Evolutionary conservation across 2,329 filamentous ascomycete genomes (phyloP), one percentile per base, ranked within the genome.

Genomic region (Penicillium palitans): DNA sequence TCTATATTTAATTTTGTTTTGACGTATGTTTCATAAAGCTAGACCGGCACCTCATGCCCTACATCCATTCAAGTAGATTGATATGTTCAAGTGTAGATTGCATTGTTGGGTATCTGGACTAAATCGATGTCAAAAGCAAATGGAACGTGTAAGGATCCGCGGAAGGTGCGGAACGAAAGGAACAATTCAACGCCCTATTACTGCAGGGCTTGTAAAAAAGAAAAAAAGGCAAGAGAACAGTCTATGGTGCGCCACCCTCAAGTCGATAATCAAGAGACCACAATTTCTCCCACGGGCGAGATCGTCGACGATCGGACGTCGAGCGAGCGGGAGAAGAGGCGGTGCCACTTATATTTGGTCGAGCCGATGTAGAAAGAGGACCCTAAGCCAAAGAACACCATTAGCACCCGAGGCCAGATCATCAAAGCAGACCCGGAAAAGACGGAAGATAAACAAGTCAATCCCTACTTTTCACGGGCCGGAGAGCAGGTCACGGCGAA

Each of bases 401-500:
- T 57, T 54, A 57, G 55, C 6, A 41, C 39, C 49, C 7, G 27
- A 31, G 25, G 21, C 39, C 46, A 58, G 40, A 25, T 37, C 7
- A 51, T 35, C 15, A 46, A 52, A n/a, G 24, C 58, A 52, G 56
- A 65, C 66, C 66, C 65, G 60, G 58, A 66, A 64, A 68, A 66
- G 64, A 56, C 24, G 50, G 55, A 57, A 65, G 47, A 24, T 17
- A 48, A 47, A 37, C 50, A 24, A 56, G 41, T 57, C 46, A 37
- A 58, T 60, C 62, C 62, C 57, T 66, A 67, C 66, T 67, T 64
- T 67, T 78, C 72, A 79, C 61, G 77, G 74, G 66, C 76, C 76
- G 61, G 73, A 72, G 68, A 76, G 73, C 57, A 77, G 72, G 70
- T 79, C 76, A 70, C 74, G 76, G 74, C 78, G 77, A 77, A 80